Percentiles rank a stretch among this genome's conserved stretches.
phyloP scores from a whole-genome alignment of 805 yeast genomes.

The Soucietia sequanensis region DNA sequence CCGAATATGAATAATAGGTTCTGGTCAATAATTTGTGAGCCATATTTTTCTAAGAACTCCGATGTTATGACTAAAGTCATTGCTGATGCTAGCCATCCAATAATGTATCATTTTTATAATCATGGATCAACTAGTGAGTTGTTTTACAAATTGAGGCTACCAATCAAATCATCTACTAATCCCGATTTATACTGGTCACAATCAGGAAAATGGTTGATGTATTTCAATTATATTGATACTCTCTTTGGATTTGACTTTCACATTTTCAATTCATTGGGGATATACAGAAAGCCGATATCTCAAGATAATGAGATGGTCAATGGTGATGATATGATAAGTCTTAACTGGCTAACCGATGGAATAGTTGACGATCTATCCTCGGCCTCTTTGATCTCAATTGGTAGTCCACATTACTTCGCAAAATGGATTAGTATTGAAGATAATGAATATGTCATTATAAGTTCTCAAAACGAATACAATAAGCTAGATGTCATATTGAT shows the following conservation, averaged over 20 bases:
- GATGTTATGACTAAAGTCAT: slow-evolving; percentile 2
- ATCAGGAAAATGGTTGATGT: slow-evolving; percentile 33
- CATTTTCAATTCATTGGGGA: slow-evolving; percentile 27
- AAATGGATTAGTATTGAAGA: slow-evolving; percentile 5
- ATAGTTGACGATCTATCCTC: slow-evolving; percentile 7
- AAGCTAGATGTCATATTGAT: neutral
- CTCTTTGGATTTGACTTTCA: slow-evolving; percentile 28
- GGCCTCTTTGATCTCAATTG: slow-evolving; percentile 2
- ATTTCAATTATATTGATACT: slow-evolving; percentile 19
- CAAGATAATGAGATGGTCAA: slow-evolving; percentile 3
- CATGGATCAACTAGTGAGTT: slow-evolving; percentile 30
- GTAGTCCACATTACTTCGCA: slow-evolving; percentile 6
- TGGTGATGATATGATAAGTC: slow-evolving; percentile 12
- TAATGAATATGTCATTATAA: neutral
- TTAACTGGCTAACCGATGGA: slow-evolving; percentile 15
- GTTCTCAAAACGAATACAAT: neutral
- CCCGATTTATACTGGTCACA: slow-evolving; percentile 28
- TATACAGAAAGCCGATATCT: slow-evolving; percentile 11
- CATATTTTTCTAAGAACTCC: slow-evolving; percentile 13
- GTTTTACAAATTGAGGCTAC: slow-evolving; percentile 19
- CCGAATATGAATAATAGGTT: slow-evolving; percentile 11
- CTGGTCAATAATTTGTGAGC: slow-evolving; percentile 32
- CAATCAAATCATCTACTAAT: slow-evolving; percentile 12
- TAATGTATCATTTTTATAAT: slow-evolving; percentile 28
- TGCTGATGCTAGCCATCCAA: slow-evolving; percentile 6